phyloP scores from a whole-genome alignment of 1,139 yeast species.

The Hemisphaericaspora lyxosophila region DNA sequence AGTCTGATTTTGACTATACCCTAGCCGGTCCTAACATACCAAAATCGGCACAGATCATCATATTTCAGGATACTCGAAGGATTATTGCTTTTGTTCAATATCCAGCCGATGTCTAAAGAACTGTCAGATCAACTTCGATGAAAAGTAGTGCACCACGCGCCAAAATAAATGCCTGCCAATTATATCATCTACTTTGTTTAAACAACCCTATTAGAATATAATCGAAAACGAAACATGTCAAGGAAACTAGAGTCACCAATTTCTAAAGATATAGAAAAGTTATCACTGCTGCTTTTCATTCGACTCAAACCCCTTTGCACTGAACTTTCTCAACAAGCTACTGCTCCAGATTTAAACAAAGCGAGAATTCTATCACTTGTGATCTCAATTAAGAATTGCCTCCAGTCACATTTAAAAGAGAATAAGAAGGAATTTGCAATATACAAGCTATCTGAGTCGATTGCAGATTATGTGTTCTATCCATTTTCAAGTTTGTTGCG shows the following conservation, averaged over 20 bases:
- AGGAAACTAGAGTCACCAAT: not conserved
- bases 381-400: conserved; percentile 13
- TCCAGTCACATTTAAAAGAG: conserved; percentile 19
- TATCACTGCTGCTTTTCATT: conserved; percentile 31
- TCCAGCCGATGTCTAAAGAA: no score
- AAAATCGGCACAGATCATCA: no score
- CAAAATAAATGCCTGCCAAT: no score
- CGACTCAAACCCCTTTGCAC: conserved; percentile 37
- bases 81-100: no score
- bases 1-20: no score
- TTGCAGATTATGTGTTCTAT: conserved; percentile 45
- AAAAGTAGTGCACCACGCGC: no score
- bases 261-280: conserved; percentile 8
- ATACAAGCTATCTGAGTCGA: conserved; percentile 28
- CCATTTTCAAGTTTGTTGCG: conserved; percentile 39
- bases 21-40: no score
- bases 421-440: conserved; percentile 14
- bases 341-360: conserved; percentile 15
- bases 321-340: conserved; percentile 25
- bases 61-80: no score
- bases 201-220: no score
- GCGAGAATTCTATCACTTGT: conserved; percentile 12
- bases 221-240: conserved; percentile 3
- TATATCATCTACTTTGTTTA: no score
- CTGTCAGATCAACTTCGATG: no score